phyloP scores from a whole-genome alignment of 1,284 basidiomycete species.

The Tilletia caries region DNA sequence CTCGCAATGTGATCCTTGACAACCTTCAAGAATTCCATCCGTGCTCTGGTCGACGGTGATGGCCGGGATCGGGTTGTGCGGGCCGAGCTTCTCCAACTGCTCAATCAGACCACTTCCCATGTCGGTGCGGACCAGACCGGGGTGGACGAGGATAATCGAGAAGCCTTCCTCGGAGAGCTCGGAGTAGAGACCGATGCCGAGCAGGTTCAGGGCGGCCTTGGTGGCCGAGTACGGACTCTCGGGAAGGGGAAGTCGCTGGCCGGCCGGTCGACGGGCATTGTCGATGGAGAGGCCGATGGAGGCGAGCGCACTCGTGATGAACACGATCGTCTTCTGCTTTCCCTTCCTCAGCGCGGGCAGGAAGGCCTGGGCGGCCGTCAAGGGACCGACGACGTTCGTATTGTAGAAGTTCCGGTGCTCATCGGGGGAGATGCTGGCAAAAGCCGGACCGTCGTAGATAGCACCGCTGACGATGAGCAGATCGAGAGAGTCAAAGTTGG shows the following conservation, averaged over 20 bases:
- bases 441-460: neutral
- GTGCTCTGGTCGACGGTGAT: slow-evolving; percentile 12
- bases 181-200: slow-evolving; percentile 13
- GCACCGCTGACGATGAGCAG: slow-evolving; percentile 18
- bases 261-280: neutral
- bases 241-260: neutral
- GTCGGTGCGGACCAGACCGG: slow-evolving; percentile 19
- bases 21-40: slow-evolving; percentile 13
- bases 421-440: slow-evolving; percentile 4
- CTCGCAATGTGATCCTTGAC: neutral
- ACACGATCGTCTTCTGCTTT: slow-evolving; percentile 16
- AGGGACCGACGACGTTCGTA: slow-evolving; percentile 19
- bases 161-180: slow-evolving; percentile 20
- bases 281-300: neutral
- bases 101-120: neutral
- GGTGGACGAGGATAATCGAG: slow-evolving; percentile 18
- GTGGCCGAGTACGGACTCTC: slow-evolving; percentile 10
- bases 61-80: neutral
- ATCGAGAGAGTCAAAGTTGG: slow-evolving; percentile 14
- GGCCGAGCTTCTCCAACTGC: neutral
- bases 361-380: slow-evolving; percentile 17
- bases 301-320: slow-evolving; percentile 1
- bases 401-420: neutral
- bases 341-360: slow-evolving; percentile 16
- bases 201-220: slow-evolving; percentile 19